phyloP scores from a whole-genome alignment of 2,329 filamentous ascomycete species.

The Cordyceps cateniannulata region DNA sequence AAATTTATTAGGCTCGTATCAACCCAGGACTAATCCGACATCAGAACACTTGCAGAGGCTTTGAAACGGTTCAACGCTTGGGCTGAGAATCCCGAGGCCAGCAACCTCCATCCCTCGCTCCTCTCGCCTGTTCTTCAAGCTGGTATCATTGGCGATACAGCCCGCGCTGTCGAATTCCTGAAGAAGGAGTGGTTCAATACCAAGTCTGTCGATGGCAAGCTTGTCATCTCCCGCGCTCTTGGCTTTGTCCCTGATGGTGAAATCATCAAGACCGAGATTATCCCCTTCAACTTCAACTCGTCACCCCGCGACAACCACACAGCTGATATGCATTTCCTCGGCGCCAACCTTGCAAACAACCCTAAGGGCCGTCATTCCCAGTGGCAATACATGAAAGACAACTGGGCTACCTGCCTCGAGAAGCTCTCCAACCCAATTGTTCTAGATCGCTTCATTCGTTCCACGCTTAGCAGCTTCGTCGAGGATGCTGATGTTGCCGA shows the following conservation, averaged over 20 bases:
- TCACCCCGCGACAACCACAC: slow-evolving; percentile 61
- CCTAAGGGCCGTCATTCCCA: slow-evolving; percentile 63
- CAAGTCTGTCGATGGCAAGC: slow-evolving; percentile 83
- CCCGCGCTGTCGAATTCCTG: slow-evolving; percentile 62
- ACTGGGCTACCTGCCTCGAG: slow-evolving; percentile 69
- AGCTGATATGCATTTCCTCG: slow-evolving; percentile 82
- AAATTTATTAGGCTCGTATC: neutral
- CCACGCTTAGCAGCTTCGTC: slow-evolving; percentile 72
- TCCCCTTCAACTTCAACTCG: slow-evolving; percentile 71
- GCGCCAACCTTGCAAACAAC: slow-evolving; percentile 67
- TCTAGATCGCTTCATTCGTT: slow-evolving; percentile 79
- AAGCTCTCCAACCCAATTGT: slow-evolving; percentile 80
- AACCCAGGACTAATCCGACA: slow-evolving; percentile 11
- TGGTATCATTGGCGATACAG: slow-evolving; percentile 63
- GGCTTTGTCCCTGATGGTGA: slow-evolving; percentile 64
- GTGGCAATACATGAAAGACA: slow-evolving; percentile 79
- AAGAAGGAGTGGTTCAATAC: slow-evolving; percentile 81
- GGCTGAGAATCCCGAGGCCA: slow-evolving; percentile 59
- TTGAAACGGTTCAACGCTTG: slow-evolving; percentile 76
- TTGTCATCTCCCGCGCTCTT: slow-evolving; percentile 71
- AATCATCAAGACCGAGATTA: slow-evolving; percentile 60
- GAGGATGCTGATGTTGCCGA: slow-evolving; percentile 64
- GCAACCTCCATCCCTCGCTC: slow-evolving; percentile 72
- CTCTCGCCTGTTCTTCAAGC: slow-evolving; percentile 75
- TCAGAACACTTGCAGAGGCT: slow-evolving; percentile 64